phyloP scores from a whole-genome alignment of 352 stramenopile genomes.

The Globisporangium heterothallicum region DNA sequence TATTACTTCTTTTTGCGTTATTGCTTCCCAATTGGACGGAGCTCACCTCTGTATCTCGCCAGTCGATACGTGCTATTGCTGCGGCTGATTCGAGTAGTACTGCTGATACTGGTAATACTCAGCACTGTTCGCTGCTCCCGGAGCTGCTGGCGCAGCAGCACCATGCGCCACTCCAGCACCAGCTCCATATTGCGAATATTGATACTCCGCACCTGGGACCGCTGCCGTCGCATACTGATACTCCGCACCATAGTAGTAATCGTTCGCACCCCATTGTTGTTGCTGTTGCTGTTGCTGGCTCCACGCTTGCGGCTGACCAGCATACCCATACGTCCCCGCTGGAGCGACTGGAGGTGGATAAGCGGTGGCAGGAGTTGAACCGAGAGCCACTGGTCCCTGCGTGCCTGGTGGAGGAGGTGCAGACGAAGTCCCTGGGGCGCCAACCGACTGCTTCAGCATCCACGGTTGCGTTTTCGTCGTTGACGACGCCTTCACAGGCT shows the following conservation, averaged over 20 bases:
- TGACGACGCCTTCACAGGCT: constrained; percentile 45
- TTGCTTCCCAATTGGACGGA: background rate
- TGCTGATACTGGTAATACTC: constrained; percentile 45
- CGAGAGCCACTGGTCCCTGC: constrained; percentile 21
- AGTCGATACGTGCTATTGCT: constrained; percentile 18
- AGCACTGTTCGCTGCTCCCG: background rate
- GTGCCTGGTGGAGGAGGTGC: constrained; percentile 23
- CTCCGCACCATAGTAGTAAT: constrained; percentile 55
- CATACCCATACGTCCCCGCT: constrained; percentile 21
- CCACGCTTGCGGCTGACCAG: constrained; percentile 13
- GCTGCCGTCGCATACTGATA: constrained; percentile 18
- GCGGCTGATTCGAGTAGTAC: constrained; percentile 21
- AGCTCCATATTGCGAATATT: constrained; percentile 30
- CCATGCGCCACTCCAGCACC: too few relatives aligned
- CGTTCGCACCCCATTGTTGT: constrained; percentile 22
- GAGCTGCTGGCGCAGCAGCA: constrained; percentile 1
- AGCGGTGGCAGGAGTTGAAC: constrained; percentile 42
- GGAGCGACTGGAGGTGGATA: constrained; percentile 41
- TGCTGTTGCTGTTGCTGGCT: constrained; percentile 18
- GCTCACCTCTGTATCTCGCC: background rate
- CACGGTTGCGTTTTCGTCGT: constrained; percentile 42
- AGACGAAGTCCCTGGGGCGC: constrained; percentile 30
- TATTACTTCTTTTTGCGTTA: background rate
- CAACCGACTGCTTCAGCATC: constrained; percentile 49
- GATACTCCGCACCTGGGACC: constrained; percentile 20